Evolutionary conservation across 805 yeast genomes (phyloP).

Genomic region (Saccharomycopsis schoenii): DNA sequence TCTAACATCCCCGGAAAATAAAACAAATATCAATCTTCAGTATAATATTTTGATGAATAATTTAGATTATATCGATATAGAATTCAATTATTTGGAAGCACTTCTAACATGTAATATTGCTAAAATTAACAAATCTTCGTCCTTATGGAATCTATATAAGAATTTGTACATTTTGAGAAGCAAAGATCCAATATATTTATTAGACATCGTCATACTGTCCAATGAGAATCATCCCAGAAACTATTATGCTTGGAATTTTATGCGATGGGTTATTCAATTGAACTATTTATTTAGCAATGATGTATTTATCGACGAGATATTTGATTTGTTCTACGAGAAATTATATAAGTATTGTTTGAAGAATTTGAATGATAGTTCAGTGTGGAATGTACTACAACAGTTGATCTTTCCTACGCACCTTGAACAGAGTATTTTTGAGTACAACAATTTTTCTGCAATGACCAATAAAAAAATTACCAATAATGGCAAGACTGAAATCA

Average conservation of each 20-base stretch:
- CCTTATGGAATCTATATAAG: conserved; percentile 25
- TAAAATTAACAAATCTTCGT: conserved; percentile 28
- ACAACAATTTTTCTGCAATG: background rate
- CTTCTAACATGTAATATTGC: conserved; percentile 23
- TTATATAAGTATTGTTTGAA: background rate
- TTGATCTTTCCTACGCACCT: background rate
- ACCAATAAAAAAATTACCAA: background rate
- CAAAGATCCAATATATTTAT: background rate
- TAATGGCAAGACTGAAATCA: background rate
- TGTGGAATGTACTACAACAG: background rate
- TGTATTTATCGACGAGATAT: background rate
- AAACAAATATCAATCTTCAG: conserved; percentile 19
- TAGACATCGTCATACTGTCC: conserved; percentile 3
- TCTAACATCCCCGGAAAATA: conserved; percentile 25
- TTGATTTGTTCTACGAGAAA: background rate
- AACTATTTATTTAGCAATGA: background rate
- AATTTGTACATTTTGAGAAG: conserved; percentile 10
- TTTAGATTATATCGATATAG: conserved; percentile 9
- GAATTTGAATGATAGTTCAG: background rate
- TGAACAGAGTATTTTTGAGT: background rate
- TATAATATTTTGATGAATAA: background rate
- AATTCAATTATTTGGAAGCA: conserved; percentile 10
- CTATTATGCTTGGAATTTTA: conserved; percentile 17
- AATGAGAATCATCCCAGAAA: conserved; percentile 12
- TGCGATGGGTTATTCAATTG: conserved; percentile 8